Percentiles rank a stretch among this genome's conserved stretches.
Conservation (phyloP, 179 eudicot genomes). For the Amaranthus tricolor region DNA sequence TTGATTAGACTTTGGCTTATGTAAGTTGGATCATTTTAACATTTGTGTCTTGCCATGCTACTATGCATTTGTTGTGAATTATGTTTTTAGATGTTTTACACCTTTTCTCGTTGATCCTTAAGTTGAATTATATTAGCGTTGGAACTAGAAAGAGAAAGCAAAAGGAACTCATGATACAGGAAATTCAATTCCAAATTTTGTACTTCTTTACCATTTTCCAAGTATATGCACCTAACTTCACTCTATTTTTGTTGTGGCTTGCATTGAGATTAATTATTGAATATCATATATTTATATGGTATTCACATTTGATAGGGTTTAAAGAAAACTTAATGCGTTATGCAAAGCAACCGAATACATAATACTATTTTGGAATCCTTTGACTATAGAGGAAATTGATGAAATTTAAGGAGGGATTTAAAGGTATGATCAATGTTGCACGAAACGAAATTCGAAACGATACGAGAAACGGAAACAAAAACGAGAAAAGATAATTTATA, state of each 20-base stretch:
- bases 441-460: too few species aligned
- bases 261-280: background rate
- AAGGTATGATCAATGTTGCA: too few species aligned
- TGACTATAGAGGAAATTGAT: too few species aligned
- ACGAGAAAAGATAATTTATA: too few species aligned
- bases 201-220: background rate
- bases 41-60: background rate
- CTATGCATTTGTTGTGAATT: background rate
- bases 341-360: background rate
- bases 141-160: background rate
- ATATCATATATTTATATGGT: background rate
- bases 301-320: background rate
- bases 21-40: background rate
- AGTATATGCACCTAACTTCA: background rate
- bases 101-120: background rate
- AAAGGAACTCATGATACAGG: background rate
- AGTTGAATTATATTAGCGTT: background rate
- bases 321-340: background rate
- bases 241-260: background rate
- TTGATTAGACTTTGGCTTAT: conserved; percentile 7
- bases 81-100: background rate
- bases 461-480: too few species aligned
- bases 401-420: too few species aligned
- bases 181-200: background rate
- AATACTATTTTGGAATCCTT: too few species aligned